Conservation (phyloP, 805 yeast genomes). For the Nakazawaea siamensis region DNA sequence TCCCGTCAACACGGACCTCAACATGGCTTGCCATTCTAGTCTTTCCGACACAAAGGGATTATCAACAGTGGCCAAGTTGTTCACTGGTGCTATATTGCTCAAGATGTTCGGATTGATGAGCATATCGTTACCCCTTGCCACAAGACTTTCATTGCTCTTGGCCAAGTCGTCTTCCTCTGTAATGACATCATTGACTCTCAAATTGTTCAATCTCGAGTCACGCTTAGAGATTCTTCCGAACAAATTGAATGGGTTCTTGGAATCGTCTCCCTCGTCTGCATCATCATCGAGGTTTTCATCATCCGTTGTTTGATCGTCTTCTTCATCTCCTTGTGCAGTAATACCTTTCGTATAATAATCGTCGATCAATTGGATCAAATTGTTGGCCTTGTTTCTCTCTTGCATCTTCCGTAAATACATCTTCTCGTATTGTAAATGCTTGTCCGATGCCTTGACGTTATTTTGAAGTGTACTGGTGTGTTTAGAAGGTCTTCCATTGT, state of each 20-base stretch:
- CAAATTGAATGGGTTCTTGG: conserved; percentile 5
- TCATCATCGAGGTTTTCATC: conserved; percentile 16
- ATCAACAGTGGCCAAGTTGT: conserved; percentile 6
- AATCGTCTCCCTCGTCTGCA: conserved; percentile 29
- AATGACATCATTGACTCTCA: conserved; percentile 2
- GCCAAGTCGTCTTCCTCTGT: conserved; percentile 4
- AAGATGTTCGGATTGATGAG: conserved; percentile 9
- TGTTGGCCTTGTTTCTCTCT: conserved; percentile 20
- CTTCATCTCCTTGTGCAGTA: conserved; percentile 18
- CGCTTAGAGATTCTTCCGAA: conserved; percentile 6
- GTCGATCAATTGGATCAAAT: conserved; percentile 25
- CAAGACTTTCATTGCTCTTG: conserved; percentile 1
- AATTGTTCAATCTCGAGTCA: background rate
- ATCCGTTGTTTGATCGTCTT: conserved; percentile 1
- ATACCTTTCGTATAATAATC: conserved; percentile 50
- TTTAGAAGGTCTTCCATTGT: conserved; percentile 11
- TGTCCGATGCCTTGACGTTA: conserved; percentile 25
- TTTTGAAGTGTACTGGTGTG: conserved; percentile 22
- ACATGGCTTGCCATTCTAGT: conserved; percentile 94
- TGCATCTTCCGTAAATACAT: conserved; percentile 39
- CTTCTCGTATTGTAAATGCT: conserved; percentile 45
- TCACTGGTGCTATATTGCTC: conserved; percentile 5
- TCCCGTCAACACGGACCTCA: conserved; percentile 84
- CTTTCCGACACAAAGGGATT: conserved; percentile 53
- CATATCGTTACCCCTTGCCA: conserved; percentile 2